Evolutionary conservation across 306 rosid species (phyloP), one percentile per base, ranked within the genome.

Genomic region (Vigna reflexopilosa): DNA sequence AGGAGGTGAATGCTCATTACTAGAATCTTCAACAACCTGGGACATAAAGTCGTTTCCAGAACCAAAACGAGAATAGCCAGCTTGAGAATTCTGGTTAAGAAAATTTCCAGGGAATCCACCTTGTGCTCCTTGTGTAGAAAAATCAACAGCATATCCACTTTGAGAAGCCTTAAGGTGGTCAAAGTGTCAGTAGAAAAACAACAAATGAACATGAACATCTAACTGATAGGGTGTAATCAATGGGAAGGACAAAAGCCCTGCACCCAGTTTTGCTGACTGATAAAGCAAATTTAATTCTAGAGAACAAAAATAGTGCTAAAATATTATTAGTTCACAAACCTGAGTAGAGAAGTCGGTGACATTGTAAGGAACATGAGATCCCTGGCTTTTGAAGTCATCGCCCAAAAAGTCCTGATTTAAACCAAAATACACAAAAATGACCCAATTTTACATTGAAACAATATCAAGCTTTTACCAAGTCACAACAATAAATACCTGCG

Each of bases 341-440:
- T 93, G 99, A 32, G 99, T 89, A 68, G 98, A 91, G 82, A 93
- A 93, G 80, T 96, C 99, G 20, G 91, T 61, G 72, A 93, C 97
- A 83, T 96, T 96, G 66, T 96, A 96, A 50, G 99, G 97, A 84
- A 96, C 98, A 67, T 93, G 98, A 59, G 99, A 96, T 72, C 99
- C 99, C 87, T 96, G 99, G 85, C 99, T 96, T 85, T 96, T 96
- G 82, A 93, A 96, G 86, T 96, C 99, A 81, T 96, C 99, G 70
- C 98, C 98, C 93, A 96, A 90, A 85, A 90, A 96, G 73, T 96
- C 99, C 99, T 96, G 85, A 58, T 49, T 70, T 32, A 52, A 77
- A 77, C 77, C 45, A 77, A 28, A 72, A 64, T 15, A 55, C 15
- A 76, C 67, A 75, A 28, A 83, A 45, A 72, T 81, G n/a, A 65